Evolutionary conservation across 1,284 basidiomycete genomes (phyloP).

Genomic region (Papiliotrema nemorosa): DNA sequence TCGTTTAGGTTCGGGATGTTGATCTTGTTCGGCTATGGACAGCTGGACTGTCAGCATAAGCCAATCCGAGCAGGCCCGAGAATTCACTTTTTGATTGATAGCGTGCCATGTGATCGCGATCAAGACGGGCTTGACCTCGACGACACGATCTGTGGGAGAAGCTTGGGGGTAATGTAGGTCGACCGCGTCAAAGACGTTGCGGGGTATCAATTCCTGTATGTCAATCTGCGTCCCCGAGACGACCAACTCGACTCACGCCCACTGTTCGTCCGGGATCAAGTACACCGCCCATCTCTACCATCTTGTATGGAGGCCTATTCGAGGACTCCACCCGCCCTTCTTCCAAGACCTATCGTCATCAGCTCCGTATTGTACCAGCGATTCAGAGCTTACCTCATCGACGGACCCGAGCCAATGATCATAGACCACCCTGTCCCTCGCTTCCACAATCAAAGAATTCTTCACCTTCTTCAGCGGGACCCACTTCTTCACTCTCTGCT

Average conservation of each 20-base stretch:
- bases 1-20: conserved; percentile 62
- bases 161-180: conserved; percentile 33
- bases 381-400: conserved; percentile 44
- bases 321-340: conserved; percentile 64
- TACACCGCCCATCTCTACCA: conserved; percentile 61
- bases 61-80: too few species aligned
- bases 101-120: conserved; percentile 84
- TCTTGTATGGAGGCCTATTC: conserved; percentile 60
- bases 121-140: conserved; percentile 72
- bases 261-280: conserved; percentile 22
- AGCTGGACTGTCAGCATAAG: conserved; percentile 54
- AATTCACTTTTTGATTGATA: conserved; percentile 74
- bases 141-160: conserved; percentile 30
- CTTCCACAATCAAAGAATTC: conserved; percentile 52
- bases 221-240: conserved; percentile 1
- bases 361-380: not conserved
- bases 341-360: conserved; percentile 67
- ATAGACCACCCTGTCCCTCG: conserved; percentile 76
- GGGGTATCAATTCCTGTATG: conserved; percentile 21
- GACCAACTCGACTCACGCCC: not conserved
- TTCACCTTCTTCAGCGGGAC: conserved; percentile 61
- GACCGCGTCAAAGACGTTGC: not conserved
- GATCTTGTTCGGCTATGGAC: conserved; percentile 56
- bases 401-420: conserved; percentile 84
- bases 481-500: conserved; percentile 62